Evolutionary conservation across 225 moss, liverwort and hornwort species (phyloP), one percentile per base, ranked within the genome.

Genomic region (Bryum argenteum): DNA sequence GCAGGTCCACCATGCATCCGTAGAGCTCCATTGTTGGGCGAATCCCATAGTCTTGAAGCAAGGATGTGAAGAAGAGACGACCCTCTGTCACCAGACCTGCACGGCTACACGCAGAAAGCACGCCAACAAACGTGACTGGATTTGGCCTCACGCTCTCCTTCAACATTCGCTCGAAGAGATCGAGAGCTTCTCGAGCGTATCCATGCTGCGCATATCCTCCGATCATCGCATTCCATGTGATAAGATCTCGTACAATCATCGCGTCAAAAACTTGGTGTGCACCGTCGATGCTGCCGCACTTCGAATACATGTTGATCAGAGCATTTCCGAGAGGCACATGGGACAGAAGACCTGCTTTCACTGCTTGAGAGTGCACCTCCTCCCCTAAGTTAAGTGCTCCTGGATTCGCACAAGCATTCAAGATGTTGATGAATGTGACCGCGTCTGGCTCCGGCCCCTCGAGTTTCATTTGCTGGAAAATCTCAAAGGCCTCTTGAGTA

Each of bases 221-320:
- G 38, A 84, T 67, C 77, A 74, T 84, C 17, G 75, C 66, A 81
- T 80, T 87, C 80, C 78, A 84, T 54, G 81, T 73, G 14, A 78
- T 57, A 41, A 78, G 59, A 61, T 81, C 80, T 67, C 72, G 81
- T 13, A 44, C 19, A 38, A 26, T 21, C 83, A 81, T 75, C n/a
- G 0, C 51, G 41, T 75, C 78, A 68, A 78, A 84, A 12, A 72
- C 80, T 59, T 58, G 42, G 12, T 64, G 56, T 22, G 62, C 75
- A 61, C 28, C 75, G 14, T 61, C 65, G 39, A 80, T 63, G 39
- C 77, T 86, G 28, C 84, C 80, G 45, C 77, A 71, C 71, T 83
- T 83, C 9, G 77, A 73, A 63, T 80, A 80, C 86, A 86, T 80
- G 67, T 64, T 75, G 47, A 85, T 40, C 22, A 85, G 69, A 38